These are phyloP conservation scores for Claviceps digitariae DNA, from an alignment of 2,329 filamentous ascomycete species.

Conservation along the genomic window DNA sequence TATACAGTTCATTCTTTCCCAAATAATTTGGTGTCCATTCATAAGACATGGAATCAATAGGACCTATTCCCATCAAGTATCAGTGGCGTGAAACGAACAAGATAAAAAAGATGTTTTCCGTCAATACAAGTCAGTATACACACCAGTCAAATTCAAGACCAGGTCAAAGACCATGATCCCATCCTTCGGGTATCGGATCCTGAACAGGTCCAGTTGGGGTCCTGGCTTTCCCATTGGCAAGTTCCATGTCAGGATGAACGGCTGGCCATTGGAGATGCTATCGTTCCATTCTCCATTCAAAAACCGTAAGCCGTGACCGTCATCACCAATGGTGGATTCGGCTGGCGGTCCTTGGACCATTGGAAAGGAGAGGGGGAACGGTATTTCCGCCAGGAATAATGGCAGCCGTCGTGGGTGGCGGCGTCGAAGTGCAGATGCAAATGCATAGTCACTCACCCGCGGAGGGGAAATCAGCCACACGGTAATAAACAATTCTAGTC, in stretches of 20 bases:
- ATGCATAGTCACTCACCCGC: neutral
- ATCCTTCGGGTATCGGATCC: slow-evolving; percentile 17
- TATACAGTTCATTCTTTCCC: slow-evolving; percentile 14
- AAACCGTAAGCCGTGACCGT: slow-evolving; percentile 17
- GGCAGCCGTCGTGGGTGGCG: neutral
- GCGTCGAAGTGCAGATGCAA: slow-evolving; percentile 1
- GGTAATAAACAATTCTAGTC: neutral
- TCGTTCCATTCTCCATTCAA: slow-evolving; percentile 21
- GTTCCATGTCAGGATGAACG: slow-evolving; percentile 19
- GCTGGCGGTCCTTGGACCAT: slow-evolving; percentile 12
- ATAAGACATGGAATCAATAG: slow-evolving; percentile 12
- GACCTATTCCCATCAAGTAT: slow-evolving; percentile 9
- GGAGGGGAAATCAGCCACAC: neutral
- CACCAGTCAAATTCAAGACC: slow-evolving; percentile 18
- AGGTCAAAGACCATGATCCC: slow-evolving; percentile 17
- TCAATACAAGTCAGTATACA: slow-evolving; percentile 4
- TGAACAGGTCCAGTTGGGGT: slow-evolving; percentile 17
- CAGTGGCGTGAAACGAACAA: slow-evolving; percentile 2
- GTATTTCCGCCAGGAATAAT: slow-evolving; percentile 3
- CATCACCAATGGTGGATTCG: slow-evolving; percentile 6
- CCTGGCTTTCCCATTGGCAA: slow-evolving; percentile 11
- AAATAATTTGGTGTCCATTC: slow-evolving; percentile 17
- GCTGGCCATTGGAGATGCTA: slow-evolving; percentile 18
- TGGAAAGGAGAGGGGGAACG: neutral
- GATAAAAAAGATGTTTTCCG: no score